phyloP scores from a whole-genome alignment of 148 eudicot species.

The Pharnaceum exiguum region DNA sequence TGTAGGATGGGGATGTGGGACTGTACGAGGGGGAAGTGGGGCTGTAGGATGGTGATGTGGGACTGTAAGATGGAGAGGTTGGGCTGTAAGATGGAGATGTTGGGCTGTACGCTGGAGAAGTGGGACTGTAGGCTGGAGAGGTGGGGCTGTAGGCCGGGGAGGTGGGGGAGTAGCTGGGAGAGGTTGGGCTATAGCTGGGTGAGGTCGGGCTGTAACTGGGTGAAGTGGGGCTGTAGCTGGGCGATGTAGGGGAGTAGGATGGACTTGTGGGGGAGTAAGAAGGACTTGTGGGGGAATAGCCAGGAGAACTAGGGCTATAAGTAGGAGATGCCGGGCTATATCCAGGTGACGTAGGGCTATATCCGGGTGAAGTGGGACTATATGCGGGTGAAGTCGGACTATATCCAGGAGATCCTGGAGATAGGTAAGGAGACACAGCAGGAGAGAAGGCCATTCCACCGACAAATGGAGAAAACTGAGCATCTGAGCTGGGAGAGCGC shows the following conservation, averaged over 20 bases:
- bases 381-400: constrained; percentile 32
- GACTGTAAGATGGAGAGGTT: constrained; percentile 43
- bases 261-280: constrained; percentile 37
- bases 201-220: constrained; percentile 46
- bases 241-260: constrained; percentile 30
- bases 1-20: constrained; percentile 43
- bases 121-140: constrained; percentile 48
- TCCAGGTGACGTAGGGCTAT: constrained; percentile 33
- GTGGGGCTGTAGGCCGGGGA: constrained; percentile 43
- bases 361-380: constrained; percentile 31
- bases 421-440: constrained; percentile 20
- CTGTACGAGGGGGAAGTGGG: constrained; percentile 45
- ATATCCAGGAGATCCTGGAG: constrained; percentile 24
- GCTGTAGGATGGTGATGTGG: constrained; percentile 40
- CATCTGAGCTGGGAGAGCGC: constrained; percentile 32
- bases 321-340: constrained; percentile 43
- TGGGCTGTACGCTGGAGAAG: constrained; percentile 44
- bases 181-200: constrained; percentile 41
- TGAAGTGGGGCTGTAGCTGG: constrained; percentile 42
- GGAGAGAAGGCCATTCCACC: constrained; percentile 34
- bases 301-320: constrained; percentile 35
- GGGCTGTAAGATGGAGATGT: constrained; percentile 48
- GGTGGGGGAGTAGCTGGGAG: constrained; percentile 37
- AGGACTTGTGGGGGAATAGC: constrained; percentile 32
- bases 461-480: constrained; percentile 46